Conservation (phyloP, 139 green algal genomes). For the Micractinium sp. region DNA sequence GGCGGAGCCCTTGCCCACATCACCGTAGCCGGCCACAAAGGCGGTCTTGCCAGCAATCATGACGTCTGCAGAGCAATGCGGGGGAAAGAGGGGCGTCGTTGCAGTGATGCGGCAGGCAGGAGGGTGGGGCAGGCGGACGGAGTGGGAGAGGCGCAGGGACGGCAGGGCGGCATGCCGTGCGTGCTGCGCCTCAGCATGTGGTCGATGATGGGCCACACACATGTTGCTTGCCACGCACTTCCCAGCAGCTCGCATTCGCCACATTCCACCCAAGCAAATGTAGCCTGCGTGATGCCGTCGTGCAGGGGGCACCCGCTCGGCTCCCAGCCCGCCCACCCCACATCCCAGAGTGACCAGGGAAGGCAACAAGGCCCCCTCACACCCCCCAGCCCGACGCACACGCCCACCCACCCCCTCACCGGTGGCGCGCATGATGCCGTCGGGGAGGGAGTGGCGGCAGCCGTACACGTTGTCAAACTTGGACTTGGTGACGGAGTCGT, state of each 20-base stretch:
- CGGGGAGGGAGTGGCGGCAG: slow-evolving; percentile 98
- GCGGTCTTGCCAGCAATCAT: slow-evolving; percentile 54
- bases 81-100: neutral
- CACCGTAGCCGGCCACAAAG: slow-evolving; percentile 95
- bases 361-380: neutral
- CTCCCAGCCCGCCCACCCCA: neutral
- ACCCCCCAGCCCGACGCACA: neutral
- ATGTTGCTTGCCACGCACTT: too few species aligned
- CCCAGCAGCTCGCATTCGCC: too few species aligned
- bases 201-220: neutral
- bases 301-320: too few species aligned
- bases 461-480: slow-evolving; percentile 99
- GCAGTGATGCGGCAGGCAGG: neutral
- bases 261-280: too few species aligned
- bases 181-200: neutral
- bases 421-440: slow-evolving; percentile 99
- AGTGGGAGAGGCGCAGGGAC: slow-evolving; percentile 81
- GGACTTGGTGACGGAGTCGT: slow-evolving; percentile 99
- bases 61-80: slow-evolving; percentile 27
- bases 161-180: slow-evolving; percentile 72
- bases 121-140: slow-evolving; percentile 53
- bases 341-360: neutral
- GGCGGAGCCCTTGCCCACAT: slow-evolving; percentile 99
- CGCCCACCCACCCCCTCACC: slow-evolving; percentile 40
- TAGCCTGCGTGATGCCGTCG: too few species aligned